Conservation (phyloP, 139 green algal species). For the Volvox africanus region DNA sequence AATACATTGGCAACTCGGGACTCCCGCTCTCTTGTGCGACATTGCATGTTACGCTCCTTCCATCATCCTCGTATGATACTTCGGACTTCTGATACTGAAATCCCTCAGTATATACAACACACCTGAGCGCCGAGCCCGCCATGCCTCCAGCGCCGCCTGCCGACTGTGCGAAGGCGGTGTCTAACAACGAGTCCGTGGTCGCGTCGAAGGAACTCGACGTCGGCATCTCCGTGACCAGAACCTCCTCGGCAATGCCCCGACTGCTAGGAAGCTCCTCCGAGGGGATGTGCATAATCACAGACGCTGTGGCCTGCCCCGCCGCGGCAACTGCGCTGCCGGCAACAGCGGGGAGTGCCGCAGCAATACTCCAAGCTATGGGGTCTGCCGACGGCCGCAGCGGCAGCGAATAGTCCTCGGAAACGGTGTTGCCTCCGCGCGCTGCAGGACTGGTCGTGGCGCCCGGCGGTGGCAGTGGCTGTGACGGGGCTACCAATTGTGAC, state of each 20-base stretch:
- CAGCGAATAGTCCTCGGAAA: not conserved
- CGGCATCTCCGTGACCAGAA: not conserved
- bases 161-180: not conserved
- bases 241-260: not conserved
- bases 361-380: not conserved
- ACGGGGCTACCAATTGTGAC: too few species aligned
- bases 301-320: not conserved
- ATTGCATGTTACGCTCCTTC: too few species aligned
- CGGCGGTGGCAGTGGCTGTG: too few species aligned
- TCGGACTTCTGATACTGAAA: too few species aligned
- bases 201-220: not conserved
- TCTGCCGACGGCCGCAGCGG: not conserved
- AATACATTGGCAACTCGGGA: too few species aligned
- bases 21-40: too few species aligned
- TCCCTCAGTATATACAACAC: not conserved
- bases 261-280: not conserved
- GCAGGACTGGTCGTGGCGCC: not conserved
- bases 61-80: too few species aligned
- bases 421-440: not conserved
- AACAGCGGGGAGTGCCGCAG: not conserved
- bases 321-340: not conserved
- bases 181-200: not conserved
- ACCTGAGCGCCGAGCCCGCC: conserved; percentile 8
- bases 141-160: not conserved
- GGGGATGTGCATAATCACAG: not conserved